phyloP scores from a whole-genome alignment of 768 basidiomycete genomes.

The Lactifluus volemus region DNA sequence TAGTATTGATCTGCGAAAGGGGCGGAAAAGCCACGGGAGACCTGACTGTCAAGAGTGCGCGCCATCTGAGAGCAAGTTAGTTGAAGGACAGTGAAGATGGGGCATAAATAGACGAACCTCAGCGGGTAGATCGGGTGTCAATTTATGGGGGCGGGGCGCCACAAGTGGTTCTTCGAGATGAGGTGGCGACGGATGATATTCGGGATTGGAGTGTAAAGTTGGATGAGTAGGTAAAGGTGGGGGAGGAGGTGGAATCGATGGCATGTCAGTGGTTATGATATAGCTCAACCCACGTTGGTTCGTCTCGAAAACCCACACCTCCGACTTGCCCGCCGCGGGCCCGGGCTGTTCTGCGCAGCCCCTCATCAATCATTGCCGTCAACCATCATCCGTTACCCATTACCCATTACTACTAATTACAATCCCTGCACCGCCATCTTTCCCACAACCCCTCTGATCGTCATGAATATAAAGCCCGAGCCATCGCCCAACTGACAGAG shows the following conservation, averaged over 20 bases:
- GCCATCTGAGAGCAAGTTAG: slow-evolving; percentile 45
- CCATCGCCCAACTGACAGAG: too few relatives aligned
- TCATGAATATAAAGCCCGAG: too few relatives aligned
- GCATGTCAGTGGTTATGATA: neutral
- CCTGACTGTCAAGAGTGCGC: slow-evolving; percentile 46
- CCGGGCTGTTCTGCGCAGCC: too few relatives aligned
- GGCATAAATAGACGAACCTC: slow-evolving; percentile 39
- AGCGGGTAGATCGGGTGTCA: slow-evolving; percentile 51
- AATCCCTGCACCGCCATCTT: too few relatives aligned
- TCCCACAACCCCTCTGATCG: too few relatives aligned
- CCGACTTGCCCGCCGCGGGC: neutral
- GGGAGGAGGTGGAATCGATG: neutral
- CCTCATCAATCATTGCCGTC: too few relatives aligned
- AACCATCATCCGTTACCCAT: too few relatives aligned
- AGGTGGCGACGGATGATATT: slow-evolving; percentile 27
- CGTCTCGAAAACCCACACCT: too few relatives aligned
- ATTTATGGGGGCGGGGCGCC: slow-evolving; percentile 57
- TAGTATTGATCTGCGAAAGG: slow-evolving; percentile 17
- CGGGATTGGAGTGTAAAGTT: neutral
- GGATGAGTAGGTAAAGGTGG: neutral
- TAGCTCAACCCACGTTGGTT: neutral
- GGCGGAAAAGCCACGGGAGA: slow-evolving; percentile 18
- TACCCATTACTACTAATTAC: too few relatives aligned
- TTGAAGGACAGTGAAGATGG: slow-evolving; percentile 7
- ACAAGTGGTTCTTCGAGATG: slow-evolving; percentile 49